phyloP scores from a whole-genome alignment of 495 filamentous ascomycete genomes.

The Xylaria curta region DNA sequence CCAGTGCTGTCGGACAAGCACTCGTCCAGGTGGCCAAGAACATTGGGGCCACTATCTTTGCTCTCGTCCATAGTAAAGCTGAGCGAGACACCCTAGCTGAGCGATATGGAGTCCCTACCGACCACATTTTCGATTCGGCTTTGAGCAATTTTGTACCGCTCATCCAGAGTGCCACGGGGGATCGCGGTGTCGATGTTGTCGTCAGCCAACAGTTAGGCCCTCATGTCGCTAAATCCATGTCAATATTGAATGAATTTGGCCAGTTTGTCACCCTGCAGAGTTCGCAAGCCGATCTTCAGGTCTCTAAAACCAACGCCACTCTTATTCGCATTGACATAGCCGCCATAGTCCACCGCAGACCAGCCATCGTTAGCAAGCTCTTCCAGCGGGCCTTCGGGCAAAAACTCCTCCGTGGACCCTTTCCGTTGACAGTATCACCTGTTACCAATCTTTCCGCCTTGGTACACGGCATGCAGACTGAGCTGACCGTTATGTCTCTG shows the following conservation, averaged over 20 bases:
- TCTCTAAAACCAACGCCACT: not conserved
- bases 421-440: not conserved
- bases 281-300: not conserved
- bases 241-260: not conserved
- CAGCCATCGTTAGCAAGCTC: not conserved
- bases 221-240: not conserved
- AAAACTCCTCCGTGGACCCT: not conserved
- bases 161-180: not conserved
- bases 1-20: slow-evolving; percentile 1
- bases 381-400: not conserved
- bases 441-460: not conserved
- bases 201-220: slow-evolving; percentile 9
- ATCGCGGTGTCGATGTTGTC: slow-evolving; percentile 13
- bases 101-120: not conserved
- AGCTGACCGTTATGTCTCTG: not conserved
- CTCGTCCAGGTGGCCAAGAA: not conserved
- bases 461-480: not conserved
- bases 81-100: not conserved
- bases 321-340: not conserved
- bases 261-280: not conserved
- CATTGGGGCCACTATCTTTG: not conserved
- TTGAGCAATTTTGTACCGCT: not conserved
- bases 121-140: slow-evolving; percentile 4
- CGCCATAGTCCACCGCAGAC: not conserved
- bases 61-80: not conserved